A percentile compares a stretch with the other conserved stretches of the same genome.
Evolutionary conservation across 1,139 yeast species (phyloP).

Genomic region (Geotrichum fermentans): DNA sequence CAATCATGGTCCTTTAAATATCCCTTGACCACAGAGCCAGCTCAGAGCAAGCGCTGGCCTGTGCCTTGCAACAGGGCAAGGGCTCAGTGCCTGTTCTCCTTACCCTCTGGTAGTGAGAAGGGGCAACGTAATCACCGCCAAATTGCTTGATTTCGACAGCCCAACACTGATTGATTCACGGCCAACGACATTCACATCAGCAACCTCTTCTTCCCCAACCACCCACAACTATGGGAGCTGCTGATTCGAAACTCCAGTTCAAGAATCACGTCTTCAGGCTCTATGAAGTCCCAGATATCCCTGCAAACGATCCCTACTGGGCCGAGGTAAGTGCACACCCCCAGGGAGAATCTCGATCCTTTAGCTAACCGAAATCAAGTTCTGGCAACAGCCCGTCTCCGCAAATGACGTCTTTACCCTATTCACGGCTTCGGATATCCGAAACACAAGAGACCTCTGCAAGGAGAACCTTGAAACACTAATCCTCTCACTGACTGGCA

Average conservation of each 20-base stretch:
- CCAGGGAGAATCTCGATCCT: too few species aligned
- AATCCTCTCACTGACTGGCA: conserved; percentile 42
- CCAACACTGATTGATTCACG: too few species aligned
- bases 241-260: conserved; percentile 60
- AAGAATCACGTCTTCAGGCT: conserved; percentile 60
- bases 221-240: conserved; percentile 66
- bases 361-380: conserved; percentile 25
- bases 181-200: too few species aligned
- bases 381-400: conserved; percentile 44
- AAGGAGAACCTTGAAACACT: conserved; percentile 52
- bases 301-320: conserved; percentile 54
- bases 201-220: too few species aligned
- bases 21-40: too few species aligned
- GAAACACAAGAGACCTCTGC: conserved; percentile 56
- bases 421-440: conserved; percentile 54
- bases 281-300: conserved; percentile 49
- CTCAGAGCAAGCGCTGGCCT: too few species aligned
- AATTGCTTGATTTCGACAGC: too few species aligned
- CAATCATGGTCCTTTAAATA: too few species aligned
- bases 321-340: conserved; percentile 35
- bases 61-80: too few species aligned
- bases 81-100: too few species aligned
- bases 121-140: too few species aligned
- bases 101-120: too few species aligned
- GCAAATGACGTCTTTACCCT: conserved; percentile 54